These are phyloP conservation scores for Coemansia erecta DNA, from an alignment of 192 early-diverging fungal genomes.

Conservation along the genomic window DNA sequence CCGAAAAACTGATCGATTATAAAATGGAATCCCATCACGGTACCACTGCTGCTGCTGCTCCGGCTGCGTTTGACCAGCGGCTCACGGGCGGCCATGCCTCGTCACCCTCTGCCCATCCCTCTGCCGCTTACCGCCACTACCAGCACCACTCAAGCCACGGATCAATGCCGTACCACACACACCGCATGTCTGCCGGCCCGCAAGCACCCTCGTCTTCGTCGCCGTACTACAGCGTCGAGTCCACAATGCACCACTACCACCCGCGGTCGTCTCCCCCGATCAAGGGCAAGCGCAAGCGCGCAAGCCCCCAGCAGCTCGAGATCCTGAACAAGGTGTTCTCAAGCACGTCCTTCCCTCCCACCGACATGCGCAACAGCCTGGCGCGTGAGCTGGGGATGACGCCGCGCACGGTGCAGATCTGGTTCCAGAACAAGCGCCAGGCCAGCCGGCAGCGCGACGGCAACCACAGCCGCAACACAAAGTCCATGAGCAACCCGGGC, in stretches of 20 bases:
- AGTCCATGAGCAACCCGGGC: constrained; percentile 26
- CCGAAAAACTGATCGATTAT: not conserved
- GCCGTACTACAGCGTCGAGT: not conserved
- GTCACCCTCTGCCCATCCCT: not conserved
- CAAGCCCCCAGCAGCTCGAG: constrained; percentile 72
- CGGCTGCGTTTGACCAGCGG: constrained; percentile 6
- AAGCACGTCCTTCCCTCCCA: constrained; percentile 78
- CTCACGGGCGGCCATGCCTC: not conserved
- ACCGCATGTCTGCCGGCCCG: not conserved
- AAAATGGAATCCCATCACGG: not conserved
- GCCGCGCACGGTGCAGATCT: constrained; percentile 90
- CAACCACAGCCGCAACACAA: constrained; percentile 51
- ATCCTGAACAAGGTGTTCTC: constrained; percentile 76
- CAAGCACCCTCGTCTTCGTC: not conserved
- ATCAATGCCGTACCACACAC: no score
- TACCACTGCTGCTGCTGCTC: not conserved
- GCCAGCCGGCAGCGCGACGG: constrained; percentile 61
- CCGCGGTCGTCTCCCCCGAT: constrained; percentile 15
- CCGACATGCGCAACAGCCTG: constrained; percentile 72
- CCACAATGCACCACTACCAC: constrained; percentile 3
- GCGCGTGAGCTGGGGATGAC: constrained; percentile 83
- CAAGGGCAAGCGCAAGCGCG: constrained; percentile 80
- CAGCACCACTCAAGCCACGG: not conserved
- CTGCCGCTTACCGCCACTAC: constrained; percentile 5
- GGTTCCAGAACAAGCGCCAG: constrained; percentile 97